phyloP scores from a whole-genome alignment of 805 yeast species.

The Starmerella vaccinii region DNA sequence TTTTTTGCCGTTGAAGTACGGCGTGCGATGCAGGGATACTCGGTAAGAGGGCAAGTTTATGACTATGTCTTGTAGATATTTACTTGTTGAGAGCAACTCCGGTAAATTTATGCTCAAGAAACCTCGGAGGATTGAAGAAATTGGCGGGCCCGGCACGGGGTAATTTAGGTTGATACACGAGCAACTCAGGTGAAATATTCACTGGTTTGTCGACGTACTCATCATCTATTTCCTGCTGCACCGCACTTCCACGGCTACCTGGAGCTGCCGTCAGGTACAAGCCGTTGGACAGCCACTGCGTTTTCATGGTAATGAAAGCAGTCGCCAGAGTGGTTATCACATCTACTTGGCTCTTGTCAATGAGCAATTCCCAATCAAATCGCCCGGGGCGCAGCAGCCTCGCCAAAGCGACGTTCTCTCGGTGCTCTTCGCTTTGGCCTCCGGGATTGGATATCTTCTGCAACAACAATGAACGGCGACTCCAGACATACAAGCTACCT shows the following conservation, averaged over 20 bases:
- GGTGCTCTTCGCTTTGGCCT: conserved; percentile 46
- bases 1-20: conserved; percentile 49
- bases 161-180: conserved; percentile 2
- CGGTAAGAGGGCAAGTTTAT: conserved; percentile 43
- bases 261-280: background rate
- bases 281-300: conserved; percentile 42
- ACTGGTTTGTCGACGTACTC: background rate
- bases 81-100: background rate
- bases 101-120: conserved; percentile 4
- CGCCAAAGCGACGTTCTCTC: conserved; percentile 46
- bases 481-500: conserved; percentile 50
- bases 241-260: background rate
- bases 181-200: conserved; percentile 2
- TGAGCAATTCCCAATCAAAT: conserved; percentile 48
- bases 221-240: background rate
- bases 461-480: conserved; percentile 41
- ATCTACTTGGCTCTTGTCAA: conserved; percentile 40
- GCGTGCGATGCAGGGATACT: conserved; percentile 63
- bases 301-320: conserved; percentile 50
- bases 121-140: conserved; percentile 21
- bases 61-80: background rate
- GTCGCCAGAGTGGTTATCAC: conserved; percentile 49
- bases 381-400: conserved; percentile 48
- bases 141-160: conserved; percentile 7
- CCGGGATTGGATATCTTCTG: conserved; percentile 46